Evolutionary conservation across 768 basidiomycete genomes (phyloP).

Genomic region (Strobilomyces confusus): DNA sequence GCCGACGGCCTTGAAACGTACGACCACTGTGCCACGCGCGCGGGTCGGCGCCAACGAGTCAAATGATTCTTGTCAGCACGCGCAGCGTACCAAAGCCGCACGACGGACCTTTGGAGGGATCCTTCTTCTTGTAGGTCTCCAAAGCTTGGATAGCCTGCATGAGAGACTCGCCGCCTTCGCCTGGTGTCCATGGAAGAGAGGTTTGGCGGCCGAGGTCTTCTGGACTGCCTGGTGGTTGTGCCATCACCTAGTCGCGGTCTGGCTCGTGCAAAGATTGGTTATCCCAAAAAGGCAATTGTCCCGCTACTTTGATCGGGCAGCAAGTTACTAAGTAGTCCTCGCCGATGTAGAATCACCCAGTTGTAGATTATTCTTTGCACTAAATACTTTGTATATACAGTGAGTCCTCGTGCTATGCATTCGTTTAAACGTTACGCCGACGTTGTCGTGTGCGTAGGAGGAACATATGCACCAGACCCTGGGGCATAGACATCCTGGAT

Average conservation of each 20-base stretch:
- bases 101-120: constrained; percentile 64
- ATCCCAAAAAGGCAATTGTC: constrained; percentile 10
- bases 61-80: neutral
- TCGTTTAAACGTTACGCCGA: neutral
- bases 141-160: constrained; percentile 64
- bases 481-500: constrained; percentile 38
- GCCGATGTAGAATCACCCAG: neutral
- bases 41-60: no score
- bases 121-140: constrained; percentile 85
- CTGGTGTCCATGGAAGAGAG: constrained; percentile 31
- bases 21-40: constrained; percentile 59
- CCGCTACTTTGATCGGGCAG: no score
- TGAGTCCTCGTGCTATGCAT: neutral
- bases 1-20: constrained; percentile 96
- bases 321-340: no score
- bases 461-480: constrained; percentile 39
- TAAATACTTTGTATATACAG: neutral
- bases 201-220: constrained; percentile 32
- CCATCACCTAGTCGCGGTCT: constrained; percentile 19
- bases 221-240: constrained; percentile 30
- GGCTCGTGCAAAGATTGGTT: neutral
- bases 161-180: constrained; percentile 29
- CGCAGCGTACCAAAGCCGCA: neutral
- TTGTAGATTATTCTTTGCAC: neutral
- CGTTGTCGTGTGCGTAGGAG: neutral